Base-by-base conservation (phyloP, 2,329 filamentous ascomycete species). In the Talaromyces sp. region DNA sequence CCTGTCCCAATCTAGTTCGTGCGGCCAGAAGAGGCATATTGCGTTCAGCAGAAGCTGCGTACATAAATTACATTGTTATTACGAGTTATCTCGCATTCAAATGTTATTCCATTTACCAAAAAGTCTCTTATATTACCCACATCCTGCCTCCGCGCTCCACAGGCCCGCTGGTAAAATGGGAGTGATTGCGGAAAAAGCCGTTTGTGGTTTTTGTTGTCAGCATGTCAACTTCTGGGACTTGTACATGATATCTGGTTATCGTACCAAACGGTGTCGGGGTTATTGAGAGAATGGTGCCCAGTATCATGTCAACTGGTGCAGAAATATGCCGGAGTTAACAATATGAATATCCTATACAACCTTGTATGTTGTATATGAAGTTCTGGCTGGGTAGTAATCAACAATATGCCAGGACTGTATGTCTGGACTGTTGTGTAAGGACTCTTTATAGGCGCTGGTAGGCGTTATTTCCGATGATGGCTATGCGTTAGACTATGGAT, bases 391-490 rank as follows among this genome's bases (percentile, higher is more conserved):
- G n/a, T n/a, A n/a, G n/a, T n/a, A n/a, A n/a, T n/a, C n/a, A n/a
- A n/a, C n/a, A n/a, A n/a, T n/a, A n/a, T n/a, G n/a, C n/a, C n/a
- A n/a, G n/a, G n/a, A n/a, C n/a, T n/a, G n/a, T n/a, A n/a, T n/a
- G n/a, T n/a, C n/a, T n/a, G n/a, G n/a, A n/a, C n/a, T n/a, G n/a
- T n/a, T n/a, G n/a, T n/a, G n/a, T n/a, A n/a, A n/a, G n/a, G 61
- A n/a, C n/a, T 60, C 3, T 36, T 60, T 34, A 52, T 57, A 10
- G 57, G 56, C 9, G 61, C 61, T 23, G 51, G 6, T 51, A 59
- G 51, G 56, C 56, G 4, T 71, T 91, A 10, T 89, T 90, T 67
- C 88, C 88, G 0, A 85, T 87, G 0, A 84, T 82, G 0, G 68
- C 89, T 44, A 83, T 81, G 82, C 81, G 50, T 73, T 86, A 62